Conservation (phyloP, 345 rosid species). For the Viola odorata region DNA sequence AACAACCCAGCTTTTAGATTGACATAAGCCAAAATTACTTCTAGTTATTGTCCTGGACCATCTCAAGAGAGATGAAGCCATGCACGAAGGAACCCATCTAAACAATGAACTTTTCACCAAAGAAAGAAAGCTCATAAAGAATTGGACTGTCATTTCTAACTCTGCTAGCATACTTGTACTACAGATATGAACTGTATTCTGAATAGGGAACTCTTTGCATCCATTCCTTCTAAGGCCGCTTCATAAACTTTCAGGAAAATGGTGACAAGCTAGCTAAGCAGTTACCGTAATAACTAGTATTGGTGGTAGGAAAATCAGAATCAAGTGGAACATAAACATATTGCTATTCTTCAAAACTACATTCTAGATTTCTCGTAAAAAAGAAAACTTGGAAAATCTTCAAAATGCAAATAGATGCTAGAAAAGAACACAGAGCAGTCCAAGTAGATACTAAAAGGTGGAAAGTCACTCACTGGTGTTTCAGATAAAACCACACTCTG, state of each 20-base stretch:
- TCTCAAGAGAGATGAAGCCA: background rate
- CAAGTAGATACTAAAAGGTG: too few relatives aligned
- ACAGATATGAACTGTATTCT: background rate
- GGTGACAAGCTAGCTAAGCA: background rate
- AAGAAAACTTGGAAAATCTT: too few relatives aligned
- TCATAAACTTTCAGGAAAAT: background rate
- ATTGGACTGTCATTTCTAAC: too few relatives aligned
- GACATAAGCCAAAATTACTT: background rate
- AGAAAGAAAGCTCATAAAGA: background rate
- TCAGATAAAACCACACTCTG: slow-evolving; percentile 21
- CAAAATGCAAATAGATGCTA: too few relatives aligned
- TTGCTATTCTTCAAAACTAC: too few relatives aligned
- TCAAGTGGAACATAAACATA: too few relatives aligned
- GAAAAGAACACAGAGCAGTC: too few relatives aligned
- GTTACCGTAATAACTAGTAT: background rate
- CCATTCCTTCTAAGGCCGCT: background rate
- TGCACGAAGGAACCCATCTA: background rate
- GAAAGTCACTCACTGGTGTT: slow-evolving; percentile 14
- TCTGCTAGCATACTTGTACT: background rate
- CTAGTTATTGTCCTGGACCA: background rate
- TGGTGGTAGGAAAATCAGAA: background rate
- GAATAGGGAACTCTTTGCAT: background rate
- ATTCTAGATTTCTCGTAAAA: too few relatives aligned
- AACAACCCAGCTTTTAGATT: background rate
- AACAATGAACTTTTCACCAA: background rate